Evolutionary conservation across 345 rosid species (phyloP).

Genomic region (Triadica sebifera): DNA sequence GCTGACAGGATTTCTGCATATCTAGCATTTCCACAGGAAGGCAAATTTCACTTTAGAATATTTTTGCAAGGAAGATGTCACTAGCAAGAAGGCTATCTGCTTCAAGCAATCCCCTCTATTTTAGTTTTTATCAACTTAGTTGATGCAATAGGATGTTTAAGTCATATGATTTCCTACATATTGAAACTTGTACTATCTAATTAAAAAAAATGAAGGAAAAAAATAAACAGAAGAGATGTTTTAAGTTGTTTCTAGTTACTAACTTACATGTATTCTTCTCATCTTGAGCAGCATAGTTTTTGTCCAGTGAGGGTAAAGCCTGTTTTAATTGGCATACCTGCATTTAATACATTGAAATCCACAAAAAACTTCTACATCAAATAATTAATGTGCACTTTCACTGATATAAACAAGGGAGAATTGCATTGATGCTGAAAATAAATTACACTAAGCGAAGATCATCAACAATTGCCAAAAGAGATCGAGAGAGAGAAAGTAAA

Average conservation of each 20-base stretch:
- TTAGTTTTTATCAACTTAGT: background rate
- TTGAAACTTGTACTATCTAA: background rate
- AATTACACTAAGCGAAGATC: constrained; percentile 1
- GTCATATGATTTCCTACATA: background rate
- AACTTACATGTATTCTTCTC: constrained; percentile 64
- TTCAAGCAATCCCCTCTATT: background rate
- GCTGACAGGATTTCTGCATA: background rate
- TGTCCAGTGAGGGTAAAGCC: constrained; percentile 54
- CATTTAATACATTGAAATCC: constrained; percentile 16
- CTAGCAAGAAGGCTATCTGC: background rate
- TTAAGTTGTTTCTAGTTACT: constrained; percentile 9
- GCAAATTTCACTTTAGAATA: background rate
- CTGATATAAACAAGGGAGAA: background rate
- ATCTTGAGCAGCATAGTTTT: constrained; percentile 74
- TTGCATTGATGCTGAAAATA: background rate
- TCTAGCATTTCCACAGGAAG: background rate
- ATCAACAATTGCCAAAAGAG: background rate
- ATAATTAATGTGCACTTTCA: background rate
- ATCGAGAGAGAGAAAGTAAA: background rate
- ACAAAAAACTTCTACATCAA: background rate
- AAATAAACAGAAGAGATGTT: background rate
- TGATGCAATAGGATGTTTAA: background rate
- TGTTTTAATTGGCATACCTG: constrained; percentile 60
- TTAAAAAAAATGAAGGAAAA: background rate
- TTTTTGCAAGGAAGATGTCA: background rate